Percentiles rank a stretch among this genome's conserved stretches.
These are phyloP conservation scores for Clavaria fumosa DNA, from an alignment of 768 basidiomycete genomes.

Conservation along the genomic window DNA sequence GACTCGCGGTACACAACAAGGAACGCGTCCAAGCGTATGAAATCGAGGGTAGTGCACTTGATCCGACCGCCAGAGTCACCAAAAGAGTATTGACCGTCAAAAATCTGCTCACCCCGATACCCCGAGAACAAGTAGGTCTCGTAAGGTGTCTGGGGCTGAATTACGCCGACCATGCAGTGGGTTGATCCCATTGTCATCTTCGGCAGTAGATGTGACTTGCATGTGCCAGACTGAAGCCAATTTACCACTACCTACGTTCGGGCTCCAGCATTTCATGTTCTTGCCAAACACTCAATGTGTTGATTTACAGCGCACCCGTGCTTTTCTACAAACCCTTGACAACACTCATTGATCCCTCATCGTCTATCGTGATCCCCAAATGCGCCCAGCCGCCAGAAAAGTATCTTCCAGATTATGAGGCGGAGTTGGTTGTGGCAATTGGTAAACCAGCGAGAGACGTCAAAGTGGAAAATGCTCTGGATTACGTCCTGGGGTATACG, in stretches of 20 bases:
- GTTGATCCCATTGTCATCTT: conserved; percentile 11
- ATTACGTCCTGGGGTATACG: conserved; percentile 77
- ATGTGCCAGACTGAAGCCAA: conserved; percentile 44
- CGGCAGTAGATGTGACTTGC: conserved; percentile 1
- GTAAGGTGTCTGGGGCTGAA: conserved; percentile 72
- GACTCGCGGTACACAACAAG: conserved; percentile 36
- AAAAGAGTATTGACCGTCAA: conserved; percentile 52
- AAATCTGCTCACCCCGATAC: conserved; percentile 52
- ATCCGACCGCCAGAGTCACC: conserved; percentile 50
- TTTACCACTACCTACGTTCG: conserved; percentile 48
- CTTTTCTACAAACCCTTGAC: conserved; percentile 69
- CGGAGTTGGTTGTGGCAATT: conserved; percentile 69
- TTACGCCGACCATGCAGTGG: conserved; percentile 70
- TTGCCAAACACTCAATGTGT: not conserved
- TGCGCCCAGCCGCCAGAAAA: conserved; percentile 54
- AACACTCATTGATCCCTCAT: conserved; percentile 55
- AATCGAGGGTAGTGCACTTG: conserved; percentile 54
- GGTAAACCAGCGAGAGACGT: conserved; percentile 73
- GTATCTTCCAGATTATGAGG: conserved; percentile 71
- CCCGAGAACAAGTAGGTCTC: conserved; percentile 47
- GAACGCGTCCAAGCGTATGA: conserved; percentile 51
- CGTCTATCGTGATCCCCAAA: conserved; percentile 47
- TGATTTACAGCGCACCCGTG: conserved; percentile 38
- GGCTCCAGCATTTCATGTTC: conserved; percentile 11
- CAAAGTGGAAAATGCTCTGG: conserved; percentile 61